Conservation (phyloP, 768 basidiomycete species). For the Termitomyces sp. region DNA sequence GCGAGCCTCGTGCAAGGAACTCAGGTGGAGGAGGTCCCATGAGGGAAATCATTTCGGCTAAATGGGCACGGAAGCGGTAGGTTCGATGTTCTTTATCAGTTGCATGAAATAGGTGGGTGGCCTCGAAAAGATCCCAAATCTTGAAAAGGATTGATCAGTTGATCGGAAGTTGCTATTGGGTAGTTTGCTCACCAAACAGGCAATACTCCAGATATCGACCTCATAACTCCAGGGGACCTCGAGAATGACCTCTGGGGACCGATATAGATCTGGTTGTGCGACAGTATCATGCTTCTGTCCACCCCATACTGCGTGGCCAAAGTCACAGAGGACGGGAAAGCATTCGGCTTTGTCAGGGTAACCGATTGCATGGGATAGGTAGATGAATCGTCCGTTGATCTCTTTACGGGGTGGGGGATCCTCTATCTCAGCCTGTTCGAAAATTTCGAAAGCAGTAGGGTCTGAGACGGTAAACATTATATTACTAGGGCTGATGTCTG, state of each 20-base stretch:
- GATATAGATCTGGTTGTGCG: constrained; percentile 17
- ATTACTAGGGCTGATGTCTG: neutral
- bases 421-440: constrained; percentile 11
- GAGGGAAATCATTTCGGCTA: constrained; percentile 4
- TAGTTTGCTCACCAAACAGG: constrained; percentile 17
- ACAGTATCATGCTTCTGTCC: neutral
- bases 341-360: neutral
- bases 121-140: constrained; percentile 5
- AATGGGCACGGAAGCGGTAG: neutral
- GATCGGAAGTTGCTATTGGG: neutral
- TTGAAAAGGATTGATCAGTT: neutral
- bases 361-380: constrained; percentile 7
- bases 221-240: constrained; percentile 17
- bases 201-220: constrained; percentile 26
- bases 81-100: neutral
- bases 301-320: constrained; percentile 16
- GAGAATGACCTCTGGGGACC: constrained; percentile 24
- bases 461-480: neutral
- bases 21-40: constrained; percentile 4
- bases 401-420: constrained; percentile 12
- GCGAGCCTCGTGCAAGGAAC: neutral
- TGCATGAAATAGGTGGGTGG: neutral
- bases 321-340: constrained; percentile 15
- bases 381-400: constrained; percentile 7
- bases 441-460: neutral